Conservation (phyloP, 306 rosid genomes). For the Glycine soja region DNA sequence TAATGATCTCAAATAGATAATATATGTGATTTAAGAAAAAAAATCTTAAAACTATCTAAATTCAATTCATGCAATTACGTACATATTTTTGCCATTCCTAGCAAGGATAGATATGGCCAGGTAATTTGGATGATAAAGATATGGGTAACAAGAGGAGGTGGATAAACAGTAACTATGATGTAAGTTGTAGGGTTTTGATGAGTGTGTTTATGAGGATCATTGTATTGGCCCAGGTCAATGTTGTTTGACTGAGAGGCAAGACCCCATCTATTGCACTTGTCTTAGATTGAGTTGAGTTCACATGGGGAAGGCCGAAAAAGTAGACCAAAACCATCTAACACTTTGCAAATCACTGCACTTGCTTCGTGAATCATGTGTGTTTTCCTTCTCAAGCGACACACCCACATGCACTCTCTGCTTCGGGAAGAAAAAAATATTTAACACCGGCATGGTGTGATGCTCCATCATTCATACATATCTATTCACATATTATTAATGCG, state of each 20-base stretch:
- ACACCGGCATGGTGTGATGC: background rate
- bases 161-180: slow-evolving; percentile 38
- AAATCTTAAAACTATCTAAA: no score
- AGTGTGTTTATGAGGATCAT: slow-evolving; percentile 24
- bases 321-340: slow-evolving; percentile 60
- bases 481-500: no score
- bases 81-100: no score
- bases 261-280: slow-evolving; percentile 47
- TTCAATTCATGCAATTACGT: no score
- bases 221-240: slow-evolving; percentile 47
- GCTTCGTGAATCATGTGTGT: slow-evolving; percentile 37
- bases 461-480: no score
- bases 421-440: slow-evolving; percentile 38
- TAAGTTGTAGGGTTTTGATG: slow-evolving; percentile 37
- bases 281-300: slow-evolving; percentile 47
- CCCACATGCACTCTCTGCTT: slow-evolving; percentile 60
- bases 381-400: slow-evolving; percentile 58
- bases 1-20: no score
- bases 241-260: slow-evolving; percentile 55
- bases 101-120: no score
- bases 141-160: slow-evolving; percentile 38
- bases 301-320: slow-evolving; percentile 55
- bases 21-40: no score
- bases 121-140: no score
- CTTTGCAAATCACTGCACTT: slow-evolving; percentile 15